These are phyloP conservation scores for Citrus trifoliata DNA, from an alignment of 345 rosid species.

Conservation along the genomic window DNA sequence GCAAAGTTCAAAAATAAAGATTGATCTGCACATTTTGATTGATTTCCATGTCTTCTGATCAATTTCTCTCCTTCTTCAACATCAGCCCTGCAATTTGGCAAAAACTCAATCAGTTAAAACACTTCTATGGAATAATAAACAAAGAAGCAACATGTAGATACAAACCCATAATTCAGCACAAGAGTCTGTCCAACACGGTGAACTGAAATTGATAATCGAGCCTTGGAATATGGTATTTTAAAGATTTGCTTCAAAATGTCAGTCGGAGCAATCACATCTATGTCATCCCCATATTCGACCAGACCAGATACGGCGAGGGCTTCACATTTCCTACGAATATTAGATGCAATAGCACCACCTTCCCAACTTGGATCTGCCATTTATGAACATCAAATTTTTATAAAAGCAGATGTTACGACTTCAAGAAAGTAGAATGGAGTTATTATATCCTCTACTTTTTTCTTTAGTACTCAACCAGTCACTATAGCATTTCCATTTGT, in stretches of 20 bases:
- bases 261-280: conserved; percentile 86
- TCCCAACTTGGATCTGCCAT: conserved; percentile 66
- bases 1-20: conserved; percentile 89
- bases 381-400: conserved; percentile 16
- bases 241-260: conserved; percentile 94
- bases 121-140: background rate
- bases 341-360: conserved; percentile 59
- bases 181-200: conserved; percentile 92
- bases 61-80: conserved; percentile 88
- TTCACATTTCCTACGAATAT: conserved; percentile 72
- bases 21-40: conserved; percentile 81
- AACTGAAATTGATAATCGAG: conserved; percentile 87
- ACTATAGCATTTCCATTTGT: background rate
- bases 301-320: conserved; percentile 94
- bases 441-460: background rate
- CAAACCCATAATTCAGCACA: conserved; percentile 81
- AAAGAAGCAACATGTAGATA: conserved; percentile 6
- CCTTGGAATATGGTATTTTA: conserved; percentile 93
- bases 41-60: conserved; percentile 68
- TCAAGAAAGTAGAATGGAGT: conserved; percentile 2
- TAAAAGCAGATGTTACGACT: background rate
- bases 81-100: conserved; percentile 63
- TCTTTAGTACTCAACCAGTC: background rate
- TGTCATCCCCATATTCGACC: conserved; percentile 92
- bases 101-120: conserved; percentile 10